Evolutionary conservation across 202 grass and related monocot genomes (phyloP), one percentile per base, ranked within the genome.

Genomic region (Dendrocalamus latiflorus): DNA sequence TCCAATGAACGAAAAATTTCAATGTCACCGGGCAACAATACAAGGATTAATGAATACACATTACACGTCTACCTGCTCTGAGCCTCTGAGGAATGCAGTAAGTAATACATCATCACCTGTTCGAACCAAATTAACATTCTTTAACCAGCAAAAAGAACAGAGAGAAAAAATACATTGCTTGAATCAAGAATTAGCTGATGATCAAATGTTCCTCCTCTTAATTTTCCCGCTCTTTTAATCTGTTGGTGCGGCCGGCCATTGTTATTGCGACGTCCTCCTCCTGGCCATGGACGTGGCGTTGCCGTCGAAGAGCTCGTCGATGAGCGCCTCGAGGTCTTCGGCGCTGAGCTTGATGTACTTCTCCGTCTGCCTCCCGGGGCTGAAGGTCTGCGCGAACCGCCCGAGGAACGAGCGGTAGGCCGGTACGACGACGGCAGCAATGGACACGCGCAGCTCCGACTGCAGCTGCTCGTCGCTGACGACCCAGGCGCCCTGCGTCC

Each of bases 221-320:
- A 37, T 33, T 13, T 47, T 47, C 45, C 61, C 26, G 12, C 28
- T 21, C 12, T 39, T 39, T 41, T 21, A 66, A 9, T 37, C 26
- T 28, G 8, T 51, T 45, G 5, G 14, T 10, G 61, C 59, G 30
- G 20, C 33, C 67, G 42, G 55, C 18, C 41, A 28, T 14, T 77
- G 36, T 37, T 86, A 41, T 16, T 21, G 56, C 56, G 20, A 64
- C 74, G 72, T 84, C 90, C 81, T 91, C 36, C 87, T 91, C 85
- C 80, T 97, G 9, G 64, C n/a, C n/a, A n/a, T n/a, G n/a, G n/a
- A n/a, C n/a, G n/a, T n/a, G n/a, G n/a, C n/a, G n/a, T n/a, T n/a
- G 63, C 94, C 94, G 68, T 93, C 90, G 78, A 97, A 97, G 44
- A 97, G 84, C 76, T 97, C 94, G 17, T 94, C 90, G 48, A 94